Evolutionary conservation across 495 filamentous ascomycete genomes (phyloP), one percentile per base, ranked within the genome.

Genomic region (Penicillium cataractarum): DNA sequence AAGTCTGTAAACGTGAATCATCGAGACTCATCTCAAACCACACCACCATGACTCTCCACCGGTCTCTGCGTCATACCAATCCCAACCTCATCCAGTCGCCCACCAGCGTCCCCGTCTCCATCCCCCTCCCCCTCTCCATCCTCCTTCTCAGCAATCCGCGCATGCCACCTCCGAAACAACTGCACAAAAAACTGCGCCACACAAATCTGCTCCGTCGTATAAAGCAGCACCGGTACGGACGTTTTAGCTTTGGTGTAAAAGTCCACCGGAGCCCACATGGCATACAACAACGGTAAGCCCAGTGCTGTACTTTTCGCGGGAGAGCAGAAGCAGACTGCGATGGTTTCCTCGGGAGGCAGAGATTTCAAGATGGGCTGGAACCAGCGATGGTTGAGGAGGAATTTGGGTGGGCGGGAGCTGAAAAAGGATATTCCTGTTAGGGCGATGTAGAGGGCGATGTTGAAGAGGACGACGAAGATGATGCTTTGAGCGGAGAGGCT

Each of bases 231-330:
- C 2, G 82, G 82, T 15, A 86, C 77, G 19, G 82, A 81, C 13
- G 82, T 84, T 37, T 80, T 82, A 2, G 82, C 74, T 64, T 81
- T 82, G 5, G 74, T 74, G 48, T 77, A 80, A 19, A 83, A 73
- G 59, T 84, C 80, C 13, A 82, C 62, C 1, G 79, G 74, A 13
- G 72, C 71, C 82, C 82, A 86, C 82, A 86, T 84, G 9, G 82
- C 77, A 62, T 82, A 80, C 32, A 83, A 63, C 37, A 86, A 57
- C 0, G 82, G 82, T 17, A 86, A 83, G 2, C 82, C 83, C 3
- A 85, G 67, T 12, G 80, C 80, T 10, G 82, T 85, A 49, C 82
- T 86, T 67, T 86, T 86, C 24, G 83, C 82, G 1, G 83, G 82
- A 1, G 80, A 83, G 59, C 83, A 86, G 68, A 84, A 85, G 61